These are phyloP conservation scores for Thermochaetoides dissita DNA, from an alignment of 2,329 filamentous ascomycete genomes.

Conservation along the genomic window DNA sequence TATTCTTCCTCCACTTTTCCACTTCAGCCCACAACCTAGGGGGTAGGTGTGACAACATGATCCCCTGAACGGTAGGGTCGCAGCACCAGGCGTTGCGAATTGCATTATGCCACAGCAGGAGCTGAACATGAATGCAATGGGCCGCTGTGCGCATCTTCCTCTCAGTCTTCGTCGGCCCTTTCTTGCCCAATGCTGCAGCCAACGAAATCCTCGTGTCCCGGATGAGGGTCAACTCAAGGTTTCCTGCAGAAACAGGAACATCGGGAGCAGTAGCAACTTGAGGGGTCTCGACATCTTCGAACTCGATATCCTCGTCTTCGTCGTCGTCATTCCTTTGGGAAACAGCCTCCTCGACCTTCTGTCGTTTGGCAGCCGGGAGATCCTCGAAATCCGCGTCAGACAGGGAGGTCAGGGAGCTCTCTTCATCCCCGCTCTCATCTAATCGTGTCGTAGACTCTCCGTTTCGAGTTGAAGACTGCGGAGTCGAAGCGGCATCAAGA, in stretches of 20 bases:
- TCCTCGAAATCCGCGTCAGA: constrained; percentile 46
- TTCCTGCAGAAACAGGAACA: constrained; percentile 41
- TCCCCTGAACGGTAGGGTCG: constrained; percentile 60
- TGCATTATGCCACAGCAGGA: constrained; percentile 79
- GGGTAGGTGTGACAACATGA: constrained; percentile 60
- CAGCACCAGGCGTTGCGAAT: constrained; percentile 74
- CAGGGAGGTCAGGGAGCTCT: constrained; percentile 33
- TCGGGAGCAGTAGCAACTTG: constrained; percentile 20
- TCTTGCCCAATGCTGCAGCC: constrained; percentile 54
- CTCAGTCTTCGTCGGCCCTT: constrained; percentile 75
- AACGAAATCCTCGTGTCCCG: constrained; percentile 45
- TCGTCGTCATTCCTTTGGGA: constrained; percentile 35
- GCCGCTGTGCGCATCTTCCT: constrained; percentile 62
- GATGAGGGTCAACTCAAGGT: constrained; percentile 60
- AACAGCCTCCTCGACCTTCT: constrained; percentile 1
- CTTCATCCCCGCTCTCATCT: constrained; percentile 30
- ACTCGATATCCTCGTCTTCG: constrained; percentile 49
- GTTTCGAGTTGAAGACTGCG: constrained; percentile 27
- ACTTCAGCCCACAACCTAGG: constrained; percentile 56
- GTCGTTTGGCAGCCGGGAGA: constrained; percentile 21
- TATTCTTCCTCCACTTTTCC: constrained; percentile 57
- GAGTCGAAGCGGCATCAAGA: constrained; percentile 36
- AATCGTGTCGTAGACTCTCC: constrained; percentile 28
- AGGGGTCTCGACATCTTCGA: constrained; percentile 40
- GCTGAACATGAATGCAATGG: constrained; percentile 80